Percentiles rank a stretch among this genome's conserved stretches.
phyloP scores from a whole-genome alignment of 2,329 filamentous ascomycete genomes.

The Magnaporthiopsis incrustans region DNA sequence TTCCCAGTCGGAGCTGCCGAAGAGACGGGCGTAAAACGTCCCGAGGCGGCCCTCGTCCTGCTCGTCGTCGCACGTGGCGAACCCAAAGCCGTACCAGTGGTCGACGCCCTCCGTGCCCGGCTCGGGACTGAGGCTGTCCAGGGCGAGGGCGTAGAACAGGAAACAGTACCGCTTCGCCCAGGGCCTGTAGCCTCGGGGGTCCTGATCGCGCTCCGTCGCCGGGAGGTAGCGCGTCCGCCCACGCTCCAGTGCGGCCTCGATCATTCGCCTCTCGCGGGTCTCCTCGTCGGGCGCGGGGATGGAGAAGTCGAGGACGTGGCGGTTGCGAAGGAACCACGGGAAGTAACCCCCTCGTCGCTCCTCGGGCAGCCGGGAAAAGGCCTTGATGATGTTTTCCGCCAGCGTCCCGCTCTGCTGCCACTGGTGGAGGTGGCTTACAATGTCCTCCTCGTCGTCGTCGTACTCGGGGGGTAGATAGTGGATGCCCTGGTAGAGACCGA shows the following conservation, averaged over 20 bases:
- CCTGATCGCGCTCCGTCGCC: not conserved
- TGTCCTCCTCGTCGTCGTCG: too few relatives aligned
- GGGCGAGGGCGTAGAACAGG: not conserved
- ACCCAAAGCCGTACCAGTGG: not conserved
- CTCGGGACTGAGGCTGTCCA: not conserved
- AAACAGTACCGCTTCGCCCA: not conserved
- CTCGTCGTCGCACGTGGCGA: not conserved
- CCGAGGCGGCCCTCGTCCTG: not conserved
- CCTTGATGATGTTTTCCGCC: not conserved
- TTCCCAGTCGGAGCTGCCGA: not conserved
- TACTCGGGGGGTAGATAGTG: too few relatives aligned
- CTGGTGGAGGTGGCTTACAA: not conserved
- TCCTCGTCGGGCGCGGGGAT: not conserved
- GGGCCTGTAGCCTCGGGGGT: not conserved
- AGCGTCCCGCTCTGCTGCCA: not conserved
- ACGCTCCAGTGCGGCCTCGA: not conserved
- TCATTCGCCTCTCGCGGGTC: not conserved
- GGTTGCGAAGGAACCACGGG: not conserved
- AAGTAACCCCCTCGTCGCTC: not conserved
- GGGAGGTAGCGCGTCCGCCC: not conserved
- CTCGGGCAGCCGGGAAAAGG: not conserved
- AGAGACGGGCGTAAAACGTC: not conserved
- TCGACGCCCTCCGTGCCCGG: not conserved
- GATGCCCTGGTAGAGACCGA: not conserved
- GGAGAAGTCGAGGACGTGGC: not conserved